Evolutionary conservation across 2,329 filamentous ascomycete genomes (phyloP), one percentile per base, ranked within the genome.

Genomic region (Arachnopeziza araneosa): DNA sequence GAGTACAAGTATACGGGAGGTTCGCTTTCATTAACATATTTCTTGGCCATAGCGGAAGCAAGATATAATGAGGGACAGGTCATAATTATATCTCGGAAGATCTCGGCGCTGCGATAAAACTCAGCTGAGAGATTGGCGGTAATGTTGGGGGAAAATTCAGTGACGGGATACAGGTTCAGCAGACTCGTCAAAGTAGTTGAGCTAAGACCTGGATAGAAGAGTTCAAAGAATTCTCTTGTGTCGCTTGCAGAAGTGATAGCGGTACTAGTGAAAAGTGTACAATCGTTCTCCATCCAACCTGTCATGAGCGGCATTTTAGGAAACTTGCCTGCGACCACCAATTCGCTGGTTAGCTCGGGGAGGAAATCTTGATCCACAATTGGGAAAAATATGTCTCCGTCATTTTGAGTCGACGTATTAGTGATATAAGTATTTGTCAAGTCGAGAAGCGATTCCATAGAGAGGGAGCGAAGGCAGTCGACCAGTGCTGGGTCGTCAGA

Each of bases 51-150:
- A 1, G 75, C 71, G 30, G 72, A 63, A 1, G 73, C 79, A 56
- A 77, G 76, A 55, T 74, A 73, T 9, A 80, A 64, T 0, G 80
- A 75, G 50, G 77, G 75, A 68, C 80, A 83, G 0, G 73, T 72
- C 75, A 83, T 79, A 30, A 81, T 55, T 50, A 83, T 77, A 67
- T 84, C 82, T 17, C 81, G 72, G 63, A 82, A 78, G 23, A 80
- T 76, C 32, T 78, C 72, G 0, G 79, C 75, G 4, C 78, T 66
- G 56, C 81, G 79, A 68, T 78, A 81, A 68, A 81, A 82, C 56
- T 83, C 76, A 26, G 71, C 67, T 2, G 77, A 76, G 1, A 80
- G 66, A 51, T 76, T 75, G 5, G 74, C 74, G 1, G 68, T 66
- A 9, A 66, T 51, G 60, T 76, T 69, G 1, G 75, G 69, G 1